A percentile compares a stretch with the other conserved stretches of the same genome.
Conservation (phyloP, 2,329 filamentous ascomycete genomes). For the Colletotrichum sp. region DNA sequence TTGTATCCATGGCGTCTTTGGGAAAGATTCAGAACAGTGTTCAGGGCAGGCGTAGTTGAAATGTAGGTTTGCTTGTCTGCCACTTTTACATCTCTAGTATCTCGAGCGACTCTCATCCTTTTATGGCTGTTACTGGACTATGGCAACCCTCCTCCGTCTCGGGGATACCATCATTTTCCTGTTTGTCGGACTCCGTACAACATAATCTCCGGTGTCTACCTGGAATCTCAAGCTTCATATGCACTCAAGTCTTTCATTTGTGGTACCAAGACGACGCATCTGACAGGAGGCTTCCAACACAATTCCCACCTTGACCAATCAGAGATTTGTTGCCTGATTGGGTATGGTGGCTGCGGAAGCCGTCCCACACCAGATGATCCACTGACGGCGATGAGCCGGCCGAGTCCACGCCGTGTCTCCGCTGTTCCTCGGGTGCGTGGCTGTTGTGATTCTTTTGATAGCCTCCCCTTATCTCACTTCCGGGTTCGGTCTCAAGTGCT, state of each 20-base stretch:
- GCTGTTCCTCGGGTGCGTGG: background rate
- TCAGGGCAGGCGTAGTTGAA: background rate
- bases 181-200: background rate
- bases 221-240: background rate
- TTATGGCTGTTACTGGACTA: background rate
- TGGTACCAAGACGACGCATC: background rate
- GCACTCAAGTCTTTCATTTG: background rate
- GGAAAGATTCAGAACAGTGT: fast-evolving
- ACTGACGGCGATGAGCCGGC: background rate
- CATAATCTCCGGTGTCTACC: background rate
- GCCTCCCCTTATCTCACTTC: background rate
- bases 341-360: background rate
- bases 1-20: background rate
- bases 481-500: background rate
- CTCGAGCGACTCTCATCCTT: background rate
- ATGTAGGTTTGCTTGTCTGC: background rate
- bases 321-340: background rate
- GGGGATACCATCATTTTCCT: background rate
- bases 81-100: background rate
- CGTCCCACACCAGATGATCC: background rate
- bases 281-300: background rate
- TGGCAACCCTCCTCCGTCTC: background rate
- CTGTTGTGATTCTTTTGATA: background rate
- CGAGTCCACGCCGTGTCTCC: background rate
- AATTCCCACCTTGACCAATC: background rate